Base-by-base conservation (phyloP, 805 yeast genomes). In the Kluyveromyces wickerhamii region DNA sequence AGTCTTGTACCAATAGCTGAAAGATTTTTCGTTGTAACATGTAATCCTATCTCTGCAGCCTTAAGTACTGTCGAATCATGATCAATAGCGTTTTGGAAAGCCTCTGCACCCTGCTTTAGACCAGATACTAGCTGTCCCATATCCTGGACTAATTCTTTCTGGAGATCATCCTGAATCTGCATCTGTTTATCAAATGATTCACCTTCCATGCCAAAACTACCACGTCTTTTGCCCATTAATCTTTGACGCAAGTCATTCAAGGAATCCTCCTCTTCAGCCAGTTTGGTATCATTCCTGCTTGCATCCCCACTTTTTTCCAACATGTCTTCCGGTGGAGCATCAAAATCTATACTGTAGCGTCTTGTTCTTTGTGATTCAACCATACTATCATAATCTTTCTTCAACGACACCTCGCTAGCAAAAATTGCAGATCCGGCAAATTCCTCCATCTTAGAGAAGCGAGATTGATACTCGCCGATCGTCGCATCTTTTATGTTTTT, bases 41-140 rank as follows among this genome's bases (percentile, higher is more conserved):
- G 62, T 4, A 65, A 41, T 7, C 69, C 69, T 10, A 60, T 52
- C 37, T 63, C 68, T 2, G 69, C 67, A 4, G 69, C 68, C 14
- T 57, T 54, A 8, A 65, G 28, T 1, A 62, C 58, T 28, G 57
- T 61, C 25, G 55, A 45, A 38, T 63, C 69, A 32, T 63, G 60
- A 13, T 59, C 54, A 25, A 65, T 39, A 14, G 64, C 66, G 29
- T 51, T 53, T 39, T 61, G 62, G 38, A 65, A 65, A 3, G 64
- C 66, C 24, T 56, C 48, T 0, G 69, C 67, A 27, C 66, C 67
- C 18, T 57, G 57, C 41, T 51, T 63, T 23, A 65, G 44, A 12
- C 60, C 57, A 6, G 51, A 46, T 1, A 63, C 57, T n/a, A 63
- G 50, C 25, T 55, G 60, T 1, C 57, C 48, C 65, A 65, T 63